Conservation (phyloP, 768 basidiomycete species). For the Naganishia randhawae region DNA sequence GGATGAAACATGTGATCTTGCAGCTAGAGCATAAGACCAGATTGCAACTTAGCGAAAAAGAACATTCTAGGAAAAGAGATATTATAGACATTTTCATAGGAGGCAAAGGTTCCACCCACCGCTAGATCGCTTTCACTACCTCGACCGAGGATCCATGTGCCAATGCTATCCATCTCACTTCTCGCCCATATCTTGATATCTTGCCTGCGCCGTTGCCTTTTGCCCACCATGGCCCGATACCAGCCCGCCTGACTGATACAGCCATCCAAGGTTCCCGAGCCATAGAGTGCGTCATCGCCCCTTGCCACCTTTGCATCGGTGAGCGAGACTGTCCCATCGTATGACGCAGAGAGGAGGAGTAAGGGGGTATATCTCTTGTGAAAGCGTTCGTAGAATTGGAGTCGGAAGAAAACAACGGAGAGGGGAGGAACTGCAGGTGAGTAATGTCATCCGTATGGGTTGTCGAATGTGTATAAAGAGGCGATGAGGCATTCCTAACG, state of each 20-base stretch:
- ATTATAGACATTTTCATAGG: background rate
- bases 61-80: background rate
- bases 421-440: constrained; percentile 59
- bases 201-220: constrained; percentile 1
- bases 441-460: constrained; percentile 94
- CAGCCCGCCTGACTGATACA: constrained; percentile 65
- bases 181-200: constrained; percentile 64
- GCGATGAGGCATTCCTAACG: constrained; percentile 66
- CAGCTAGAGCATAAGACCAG: constrained; percentile 28
- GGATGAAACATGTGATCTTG: constrained; percentile 35
- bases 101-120: constrained; percentile 27
- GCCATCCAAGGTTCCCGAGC: constrained; percentile 73
- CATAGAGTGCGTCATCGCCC: constrained; percentile 76
- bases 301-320: constrained; percentile 59
- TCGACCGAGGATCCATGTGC: constrained; percentile 62
- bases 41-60: background rate
- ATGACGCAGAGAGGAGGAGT: constrained; percentile 69
- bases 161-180: constrained; percentile 93
- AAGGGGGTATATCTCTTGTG: constrained; percentile 44
- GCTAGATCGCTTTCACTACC: constrained; percentile 36
- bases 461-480: constrained; percentile 69
- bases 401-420: constrained; percentile 35
- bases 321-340: constrained; percentile 71
- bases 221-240: constrained; percentile 61
- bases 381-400: constrained; percentile 25